Percentiles rank a stretch among this genome's conserved stretches.
Evolutionary conservation across 2,329 filamentous ascomycete species (phyloP).

Genomic region (Penicillium sp.): DNA sequence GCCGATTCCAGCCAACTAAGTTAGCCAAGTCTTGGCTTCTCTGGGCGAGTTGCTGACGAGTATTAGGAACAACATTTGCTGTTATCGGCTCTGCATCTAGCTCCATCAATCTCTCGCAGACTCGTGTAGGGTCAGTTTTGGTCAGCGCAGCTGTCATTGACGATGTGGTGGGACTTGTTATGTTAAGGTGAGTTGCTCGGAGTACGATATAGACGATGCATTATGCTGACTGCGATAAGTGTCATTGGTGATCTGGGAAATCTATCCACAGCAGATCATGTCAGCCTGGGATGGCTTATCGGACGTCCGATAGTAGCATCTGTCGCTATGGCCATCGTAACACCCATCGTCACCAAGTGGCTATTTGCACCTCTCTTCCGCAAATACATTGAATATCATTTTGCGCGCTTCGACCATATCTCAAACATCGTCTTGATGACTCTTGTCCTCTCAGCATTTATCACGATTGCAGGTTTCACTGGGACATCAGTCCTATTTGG

Average conservation of each 20-base stretch:
- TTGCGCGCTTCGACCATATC: slow-evolving; percentile 34
- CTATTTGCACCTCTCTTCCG: slow-evolving; percentile 41
- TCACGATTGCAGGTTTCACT: slow-evolving; percentile 35
- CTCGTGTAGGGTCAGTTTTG: slow-evolving; percentile 46
- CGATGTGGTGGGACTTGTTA: slow-evolving; percentile 48
- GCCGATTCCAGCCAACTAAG: background rate
- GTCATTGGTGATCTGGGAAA: slow-evolving; percentile 35
- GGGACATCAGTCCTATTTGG: slow-evolving; percentile 43
- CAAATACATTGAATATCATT: slow-evolving; percentile 33
- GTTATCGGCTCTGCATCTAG: slow-evolving; percentile 32
- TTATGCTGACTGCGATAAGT: slow-evolving; percentile 11
- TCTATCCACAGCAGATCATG: slow-evolving; percentile 15
- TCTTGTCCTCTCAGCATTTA: slow-evolving; percentile 32
- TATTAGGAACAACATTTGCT: slow-evolving; percentile 30
- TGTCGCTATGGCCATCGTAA: slow-evolving; percentile 35
- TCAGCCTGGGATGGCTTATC: slow-evolving; percentile 39
- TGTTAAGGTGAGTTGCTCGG: slow-evolving; percentile 21
- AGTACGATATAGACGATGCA: too few species aligned
- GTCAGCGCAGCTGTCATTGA: slow-evolving; percentile 51
- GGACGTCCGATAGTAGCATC: slow-evolving; percentile 42
- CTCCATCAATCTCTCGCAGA: slow-evolving; percentile 43
- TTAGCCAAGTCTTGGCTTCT: background rate
- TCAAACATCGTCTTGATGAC: slow-evolving; percentile 39
- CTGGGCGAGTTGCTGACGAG: background rate
- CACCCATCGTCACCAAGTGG: slow-evolving; percentile 39